These are phyloP conservation scores for Oenanthe sinensis DNA, from an alignment of 129 eudicot species.

Conservation along the genomic window DNA sequence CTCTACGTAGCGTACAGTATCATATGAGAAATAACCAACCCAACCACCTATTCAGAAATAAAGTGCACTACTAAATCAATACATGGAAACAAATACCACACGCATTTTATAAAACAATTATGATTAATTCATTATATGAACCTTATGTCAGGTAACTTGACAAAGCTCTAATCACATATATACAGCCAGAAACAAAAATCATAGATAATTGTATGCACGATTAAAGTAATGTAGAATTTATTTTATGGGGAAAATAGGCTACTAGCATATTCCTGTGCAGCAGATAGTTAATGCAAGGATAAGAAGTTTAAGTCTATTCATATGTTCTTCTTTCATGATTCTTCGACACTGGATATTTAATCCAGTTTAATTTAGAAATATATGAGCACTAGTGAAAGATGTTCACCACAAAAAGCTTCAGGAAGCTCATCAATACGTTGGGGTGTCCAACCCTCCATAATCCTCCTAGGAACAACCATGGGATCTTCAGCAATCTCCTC, in stretches of 20 bases:
- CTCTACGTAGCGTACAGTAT: constrained; percentile 93
- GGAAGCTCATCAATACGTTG: constrained; percentile 90
- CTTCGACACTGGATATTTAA: neutral
- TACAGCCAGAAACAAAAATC: neutral
- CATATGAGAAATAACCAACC: constrained; percentile 99
- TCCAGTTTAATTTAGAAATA: neutral
- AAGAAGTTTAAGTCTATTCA: neutral
- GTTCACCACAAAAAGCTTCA: constrained; percentile 86
- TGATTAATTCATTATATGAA: neutral
- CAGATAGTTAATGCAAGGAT: neutral
- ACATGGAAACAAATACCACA: neutral
- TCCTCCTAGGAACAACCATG: constrained; percentile 78
- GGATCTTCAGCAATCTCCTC: constrained; percentile 91
- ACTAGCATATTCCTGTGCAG: neutral
- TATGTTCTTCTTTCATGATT: neutral
- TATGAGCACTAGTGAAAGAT: neutral
- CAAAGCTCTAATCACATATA: neutral
- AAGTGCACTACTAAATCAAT: constrained; percentile 8
- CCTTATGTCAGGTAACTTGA: neutral
- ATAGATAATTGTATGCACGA: neutral
- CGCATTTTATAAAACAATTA: neutral
- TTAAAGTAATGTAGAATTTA: neutral
- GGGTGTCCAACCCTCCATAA: constrained; percentile 93
- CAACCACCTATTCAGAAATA: constrained; percentile 73
- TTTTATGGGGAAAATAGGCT: neutral